phyloP scores from a whole-genome alignment of 163 green algal species.

The Volvox carteri region DNA sequence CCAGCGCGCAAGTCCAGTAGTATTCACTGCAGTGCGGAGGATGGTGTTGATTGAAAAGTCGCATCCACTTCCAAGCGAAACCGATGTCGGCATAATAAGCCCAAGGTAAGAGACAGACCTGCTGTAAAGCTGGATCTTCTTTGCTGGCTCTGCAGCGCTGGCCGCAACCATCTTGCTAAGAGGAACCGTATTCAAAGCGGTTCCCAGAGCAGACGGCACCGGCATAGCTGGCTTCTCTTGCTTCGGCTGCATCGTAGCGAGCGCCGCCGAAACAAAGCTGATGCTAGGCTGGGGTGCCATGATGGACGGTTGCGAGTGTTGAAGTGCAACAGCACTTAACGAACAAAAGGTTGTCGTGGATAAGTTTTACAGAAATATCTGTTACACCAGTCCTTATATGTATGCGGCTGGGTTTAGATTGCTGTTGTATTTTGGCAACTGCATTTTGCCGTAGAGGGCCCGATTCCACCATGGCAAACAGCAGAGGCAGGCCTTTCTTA shows the following conservation, averaged over 20 bases:
- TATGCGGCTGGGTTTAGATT: too few relatives aligned
- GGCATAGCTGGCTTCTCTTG: slow-evolving; percentile 33
- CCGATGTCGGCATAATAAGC: background rate
- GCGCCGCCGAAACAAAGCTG: slow-evolving; percentile 45
- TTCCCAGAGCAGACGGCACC: background rate
- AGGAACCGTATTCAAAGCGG: background rate
- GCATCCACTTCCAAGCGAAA: background rate
- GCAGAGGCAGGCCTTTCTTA: background rate
- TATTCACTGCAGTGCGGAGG: slow-evolving; percentile 19
- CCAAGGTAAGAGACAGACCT: slow-evolving; percentile 5
- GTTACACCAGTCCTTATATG: too few relatives aligned
- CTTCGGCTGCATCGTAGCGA: slow-evolving; percentile 54
- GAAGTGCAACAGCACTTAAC: background rate
- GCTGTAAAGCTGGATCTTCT: slow-evolving; percentile 74
- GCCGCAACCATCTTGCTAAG: slow-evolving; percentile 66
- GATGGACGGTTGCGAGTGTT: background rate
- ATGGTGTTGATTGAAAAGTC: slow-evolving; percentile 16
- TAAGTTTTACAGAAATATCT: too few relatives aligned
- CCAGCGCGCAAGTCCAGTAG: slow-evolving; percentile 38
- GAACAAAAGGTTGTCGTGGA: background rate
- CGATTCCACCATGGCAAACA: background rate
- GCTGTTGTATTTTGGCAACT: slow-evolving; percentile 5
- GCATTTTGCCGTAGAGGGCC: slow-evolving; percentile 6
- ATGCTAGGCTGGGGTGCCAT: slow-evolving; percentile 41
- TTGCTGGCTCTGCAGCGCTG: slow-evolving; percentile 56